Base-by-base conservation (phyloP, 148 eudicot genomes). In the Bassia scoparia region DNA sequence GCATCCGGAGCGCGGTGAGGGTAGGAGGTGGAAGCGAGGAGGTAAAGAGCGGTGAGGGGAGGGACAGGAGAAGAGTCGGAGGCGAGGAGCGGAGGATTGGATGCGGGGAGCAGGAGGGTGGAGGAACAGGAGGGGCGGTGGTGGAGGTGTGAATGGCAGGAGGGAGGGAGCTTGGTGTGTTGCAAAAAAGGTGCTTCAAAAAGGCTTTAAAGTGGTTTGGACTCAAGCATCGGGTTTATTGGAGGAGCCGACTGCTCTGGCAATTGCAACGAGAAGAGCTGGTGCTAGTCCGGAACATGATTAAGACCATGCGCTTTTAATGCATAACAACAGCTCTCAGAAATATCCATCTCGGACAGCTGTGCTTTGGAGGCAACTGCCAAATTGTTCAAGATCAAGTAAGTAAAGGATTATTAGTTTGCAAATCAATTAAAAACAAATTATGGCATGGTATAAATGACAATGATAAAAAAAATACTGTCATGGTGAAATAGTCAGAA, bases 161-260 rank as follows among this genome's bases (percentile, higher is more conserved):
- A 73, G 74, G 0, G 75, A 55, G 0, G 97, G 98, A 27, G 44
- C 90, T n/a, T 95, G 98, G 98, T 95, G 98, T 68, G 81, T 89
- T 7, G 98, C 97, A 59, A 91, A 81, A 67, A 87, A 23, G 66
- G 83, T 70, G 93, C 98, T 54, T 88, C 96, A 13, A 74, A 83
- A 49, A 91, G 91, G 53, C 90, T 89, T 50, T 75, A 95, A 70
- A 96, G 89, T 54, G 98, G 93, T 61, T 79, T 95, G 71, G 98
- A 95, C 74, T 95, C n/a, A 95, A 74, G 97, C 98, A 5, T 95
- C 96, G 76, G 98, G 98, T 30, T 91, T n/a, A n/a, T 85, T 78
- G 98, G 97, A 76, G 98, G 97, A 46, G 86, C 98, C 33, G 97
- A 95, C 61, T 95, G 97, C 69, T 89, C 98, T 12, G n/a, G 82